These are phyloP conservation scores for Schwanniomyces sp. DNA, from an alignment of 805 yeast genomes.

Conservation along the genomic window DNA sequence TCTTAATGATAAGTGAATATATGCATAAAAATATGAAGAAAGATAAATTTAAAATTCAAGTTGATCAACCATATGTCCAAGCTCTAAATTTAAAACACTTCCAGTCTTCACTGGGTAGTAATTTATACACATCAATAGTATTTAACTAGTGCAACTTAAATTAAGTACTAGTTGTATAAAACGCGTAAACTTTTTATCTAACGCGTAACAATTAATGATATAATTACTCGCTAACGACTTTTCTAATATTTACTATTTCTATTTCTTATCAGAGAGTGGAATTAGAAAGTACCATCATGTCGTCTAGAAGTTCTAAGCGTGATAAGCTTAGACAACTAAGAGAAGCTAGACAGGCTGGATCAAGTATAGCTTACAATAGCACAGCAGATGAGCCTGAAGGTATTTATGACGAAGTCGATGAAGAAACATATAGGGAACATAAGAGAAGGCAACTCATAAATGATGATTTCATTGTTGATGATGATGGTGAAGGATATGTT, in stretches of 20 bases:
- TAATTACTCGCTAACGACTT: neutral
- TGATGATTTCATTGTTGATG: conserved; percentile 94
- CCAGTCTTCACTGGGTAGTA: too few species aligned
- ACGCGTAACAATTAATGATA: conserved; percentile 1
- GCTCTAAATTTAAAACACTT: too few species aligned
- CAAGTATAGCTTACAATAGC: conserved; percentile 38
- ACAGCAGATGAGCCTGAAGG: conserved; percentile 45
- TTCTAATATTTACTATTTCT: neutral
- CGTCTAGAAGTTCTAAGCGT: conserved; percentile 29
- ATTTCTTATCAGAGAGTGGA: neutral
- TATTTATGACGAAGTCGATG: conserved; percentile 88
- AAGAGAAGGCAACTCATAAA: conserved; percentile 78
- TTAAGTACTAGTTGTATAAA: neutral
- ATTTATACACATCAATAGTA: too few species aligned
- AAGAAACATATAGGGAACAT: conserved; percentile 69
- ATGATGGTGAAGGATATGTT: conserved; percentile 89
- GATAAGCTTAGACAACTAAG: conserved; percentile 61
- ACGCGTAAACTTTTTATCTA: neutral
- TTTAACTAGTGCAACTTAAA: too few species aligned
- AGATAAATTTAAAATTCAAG: too few species aligned
- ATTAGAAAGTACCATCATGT: conserved; percentile 15
- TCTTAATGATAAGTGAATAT: too few species aligned
- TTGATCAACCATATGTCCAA: too few species aligned
- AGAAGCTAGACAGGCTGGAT: conserved; percentile 63
- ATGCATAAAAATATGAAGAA: too few species aligned